phyloP scores from a whole-genome alignment of 768 basidiomycete genomes.

The Amanita fuliginea region DNA sequence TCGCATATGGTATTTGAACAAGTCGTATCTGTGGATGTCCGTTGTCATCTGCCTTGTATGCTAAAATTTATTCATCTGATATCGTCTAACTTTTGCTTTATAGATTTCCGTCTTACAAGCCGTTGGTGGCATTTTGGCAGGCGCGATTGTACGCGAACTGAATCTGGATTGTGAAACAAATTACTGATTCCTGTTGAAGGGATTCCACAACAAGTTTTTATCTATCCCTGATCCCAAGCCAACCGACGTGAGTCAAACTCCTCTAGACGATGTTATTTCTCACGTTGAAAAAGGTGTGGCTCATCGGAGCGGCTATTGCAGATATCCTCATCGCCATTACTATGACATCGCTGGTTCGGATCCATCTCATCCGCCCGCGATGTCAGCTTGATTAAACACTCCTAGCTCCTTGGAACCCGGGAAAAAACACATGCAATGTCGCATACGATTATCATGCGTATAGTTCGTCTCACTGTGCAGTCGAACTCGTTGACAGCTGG shows the following conservation, averaged over 20 bases:
- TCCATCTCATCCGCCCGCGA: neutral
- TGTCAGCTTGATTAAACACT: neutral
- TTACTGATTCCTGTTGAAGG: neutral
- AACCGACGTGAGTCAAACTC: neutral
- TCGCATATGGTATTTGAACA: conserved; percentile 9
- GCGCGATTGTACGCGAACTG: neutral
- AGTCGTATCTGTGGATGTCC: conserved; percentile 5
- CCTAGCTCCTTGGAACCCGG: conserved; percentile 1
- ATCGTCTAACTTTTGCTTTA: neutral
- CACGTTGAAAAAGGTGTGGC: conserved; percentile 6
- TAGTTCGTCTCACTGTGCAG: conserved; percentile 9
- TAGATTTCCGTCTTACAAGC: neutral
- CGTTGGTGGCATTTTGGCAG: neutral
- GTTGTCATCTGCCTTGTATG: neutral
- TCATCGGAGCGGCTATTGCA: conserved; percentile 6
- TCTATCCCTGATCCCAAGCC: neutral
- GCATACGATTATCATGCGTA: conserved; percentile 5
- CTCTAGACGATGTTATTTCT: neutral
- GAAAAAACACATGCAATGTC: conserved; percentile 4
- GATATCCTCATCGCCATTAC: conserved; percentile 7
- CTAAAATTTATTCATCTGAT: neutral
- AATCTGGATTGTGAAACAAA: neutral
- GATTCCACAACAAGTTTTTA: neutral
- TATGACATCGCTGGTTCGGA: conserved; percentile 7
- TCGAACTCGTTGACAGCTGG: conserved; percentile 7